These are phyloP conservation scores for Caloboletus inedulis DNA, from an alignment of 1,284 basidiomycete genomes.

Conservation along the genomic window DNA sequence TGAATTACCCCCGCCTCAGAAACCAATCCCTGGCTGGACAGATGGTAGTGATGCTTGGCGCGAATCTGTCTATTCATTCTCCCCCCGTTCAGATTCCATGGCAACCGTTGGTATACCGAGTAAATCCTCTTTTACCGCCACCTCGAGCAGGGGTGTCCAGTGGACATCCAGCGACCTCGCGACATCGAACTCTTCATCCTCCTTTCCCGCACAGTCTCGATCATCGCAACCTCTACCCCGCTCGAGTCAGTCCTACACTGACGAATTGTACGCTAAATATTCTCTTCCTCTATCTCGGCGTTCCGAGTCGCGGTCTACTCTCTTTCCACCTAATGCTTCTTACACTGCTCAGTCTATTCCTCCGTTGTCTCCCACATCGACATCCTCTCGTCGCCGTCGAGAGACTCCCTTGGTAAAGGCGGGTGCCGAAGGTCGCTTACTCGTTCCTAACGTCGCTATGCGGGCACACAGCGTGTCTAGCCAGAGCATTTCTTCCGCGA, in stretches of 20 bases:
- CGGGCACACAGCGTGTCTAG: slow-evolving; percentile 43
- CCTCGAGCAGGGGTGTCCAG: slow-evolving; percentile 49
- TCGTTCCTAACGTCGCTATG: slow-evolving; percentile 63
- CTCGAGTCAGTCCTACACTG: slow-evolving; percentile 37
- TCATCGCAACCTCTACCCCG: slow-evolving; percentile 17
- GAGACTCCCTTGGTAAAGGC: slow-evolving; percentile 53
- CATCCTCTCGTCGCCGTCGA: slow-evolving; percentile 36
- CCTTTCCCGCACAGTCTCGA: slow-evolving; percentile 17
- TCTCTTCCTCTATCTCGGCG: slow-evolving; percentile 51
- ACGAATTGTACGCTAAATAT: slow-evolving; percentile 53
- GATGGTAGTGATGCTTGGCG: slow-evolving; percentile 66
- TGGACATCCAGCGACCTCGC: slow-evolving; percentile 41
- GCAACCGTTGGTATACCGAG: slow-evolving; percentile 18
- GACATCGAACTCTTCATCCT: slow-evolving; percentile 28
- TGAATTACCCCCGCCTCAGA: slow-evolving; percentile 34
- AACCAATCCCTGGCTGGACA: slow-evolving; percentile 63
- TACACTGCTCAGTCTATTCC: slow-evolving; percentile 31
- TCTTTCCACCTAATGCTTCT: slow-evolving; percentile 36
- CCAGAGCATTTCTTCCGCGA: slow-evolving; percentile 37
- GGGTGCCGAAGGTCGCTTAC: slow-evolving; percentile 59
- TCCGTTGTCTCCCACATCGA: slow-evolving; percentile 30
- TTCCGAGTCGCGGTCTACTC: slow-evolving; percentile 46
- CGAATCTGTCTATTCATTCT: slow-evolving; percentile 50
- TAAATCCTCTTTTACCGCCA: slow-evolving; percentile 46
- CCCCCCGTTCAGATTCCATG: slow-evolving; percentile 33